Base-by-base conservation (phyloP, 1,284 basidiomycete genomes). In the Boletellus deceptivus region DNA sequence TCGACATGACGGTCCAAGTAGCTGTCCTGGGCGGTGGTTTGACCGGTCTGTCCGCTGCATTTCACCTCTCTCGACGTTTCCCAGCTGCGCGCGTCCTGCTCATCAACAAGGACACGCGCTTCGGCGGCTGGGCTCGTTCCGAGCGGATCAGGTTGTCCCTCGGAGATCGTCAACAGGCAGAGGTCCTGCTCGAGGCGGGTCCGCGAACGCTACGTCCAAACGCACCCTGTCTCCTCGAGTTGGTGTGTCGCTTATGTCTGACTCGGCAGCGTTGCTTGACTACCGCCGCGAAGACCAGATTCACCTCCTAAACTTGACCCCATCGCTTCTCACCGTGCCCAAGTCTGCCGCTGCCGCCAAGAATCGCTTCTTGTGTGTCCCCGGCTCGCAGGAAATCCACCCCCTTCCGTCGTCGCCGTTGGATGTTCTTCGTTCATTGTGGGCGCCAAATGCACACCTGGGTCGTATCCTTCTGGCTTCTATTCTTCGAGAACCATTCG, bases 51-150 rank as follows among this genome's bases (percentile, higher is more conserved):
- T 85, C 91, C 0, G 80, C 89, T 14, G 89, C 92, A 2, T 91
- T 86, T 63, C 81, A 91, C 61, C 80, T 93, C 17, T 75, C 87
- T 6, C 75, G 85, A 47, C 75, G 79, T 7, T 85, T 90, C 53
- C 83, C 84, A 0, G 65, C 71, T 2, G 68, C 79, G 1, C 70
- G 67, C 20, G 81, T 97, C 48, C 78, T 84, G 1, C 59, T 97
- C 3, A 57, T 94, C 18, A 93, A 97, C 60, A 80, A 76, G 56
- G 70, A 79, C 3, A 45, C 72, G 0, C 72, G 83, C 3, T 70
- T 89, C 2, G 95, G 95, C 10, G 95, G 95, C 29, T 98, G 93
- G 93, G 81, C 93, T 1, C 72, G 72, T 51, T 84, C 85, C 56
- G 75, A 86, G 53, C 76, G 80, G 1, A 72, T 87, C n/a, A 55